Evolutionary conservation across 1,284 basidiomycete species (phyloP).

Genomic region (Peniophora sp.): DNA sequence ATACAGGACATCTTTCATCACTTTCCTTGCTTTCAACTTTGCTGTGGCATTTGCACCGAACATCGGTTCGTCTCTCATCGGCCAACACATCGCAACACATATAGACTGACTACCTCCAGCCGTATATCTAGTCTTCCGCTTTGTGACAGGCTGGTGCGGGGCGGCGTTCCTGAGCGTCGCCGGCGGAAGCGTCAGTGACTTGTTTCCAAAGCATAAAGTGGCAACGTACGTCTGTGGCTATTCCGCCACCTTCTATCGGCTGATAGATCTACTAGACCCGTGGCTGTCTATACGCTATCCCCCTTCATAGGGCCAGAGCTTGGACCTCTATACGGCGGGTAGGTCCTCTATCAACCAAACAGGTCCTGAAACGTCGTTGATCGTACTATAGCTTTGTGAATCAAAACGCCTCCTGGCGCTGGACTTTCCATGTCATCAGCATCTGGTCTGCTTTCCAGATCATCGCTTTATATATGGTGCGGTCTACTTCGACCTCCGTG

Average conservation of each 20-base stretch:
- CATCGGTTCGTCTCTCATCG: slow-evolving; percentile 25
- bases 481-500: slow-evolving; percentile 10
- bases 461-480: slow-evolving; percentile 40
- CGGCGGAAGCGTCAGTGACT: slow-evolving; percentile 72
- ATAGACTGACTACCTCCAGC: slow-evolving; percentile 25
- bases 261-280: slow-evolving; percentile 45
- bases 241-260: background rate
- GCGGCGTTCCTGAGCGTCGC: slow-evolving; percentile 75
- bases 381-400: slow-evolving; percentile 11
- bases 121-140: slow-evolving; percentile 62
- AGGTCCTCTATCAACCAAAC: background rate
- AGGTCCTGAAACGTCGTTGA: background rate
- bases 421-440: slow-evolving; percentile 65
- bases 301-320: slow-evolving; percentile 73
- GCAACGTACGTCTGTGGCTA: background rate
- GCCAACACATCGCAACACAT: too few relatives aligned
- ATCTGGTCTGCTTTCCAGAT: slow-evolving; percentile 52
- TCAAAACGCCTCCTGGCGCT: slow-evolving; percentile 64
- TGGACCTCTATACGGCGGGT: slow-evolving; percentile 59
- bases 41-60: slow-evolving; percentile 45
- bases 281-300: slow-evolving; percentile 66
- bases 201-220: slow-evolving; percentile 48
- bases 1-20: slow-evolving; percentile 30
- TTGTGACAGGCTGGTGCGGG: slow-evolving; percentile 62
- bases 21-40: slow-evolving; percentile 39